Evolutionary conservation across 1,284 basidiomycete genomes (phyloP).

Genomic region (Marasmius fiardii): DNA sequence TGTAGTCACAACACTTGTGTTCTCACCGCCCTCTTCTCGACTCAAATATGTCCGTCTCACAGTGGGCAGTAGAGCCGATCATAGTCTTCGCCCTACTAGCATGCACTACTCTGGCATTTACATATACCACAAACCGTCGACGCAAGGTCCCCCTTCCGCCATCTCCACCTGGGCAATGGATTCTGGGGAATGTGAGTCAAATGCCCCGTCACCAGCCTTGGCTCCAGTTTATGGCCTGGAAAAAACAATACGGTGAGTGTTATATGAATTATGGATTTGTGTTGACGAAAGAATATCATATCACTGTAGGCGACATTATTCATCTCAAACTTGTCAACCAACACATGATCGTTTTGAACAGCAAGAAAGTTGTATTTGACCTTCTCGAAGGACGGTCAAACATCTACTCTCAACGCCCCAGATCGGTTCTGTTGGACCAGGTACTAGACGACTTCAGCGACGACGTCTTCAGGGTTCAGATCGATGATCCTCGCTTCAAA

Average conservation of each 20-base stretch:
- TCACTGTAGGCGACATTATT: slow-evolving; percentile 20
- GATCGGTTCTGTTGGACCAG: slow-evolving; percentile 17
- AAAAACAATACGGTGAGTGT: neutral
- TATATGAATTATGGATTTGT: neutral
- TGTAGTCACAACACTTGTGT: too few species aligned
- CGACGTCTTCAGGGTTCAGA: neutral
- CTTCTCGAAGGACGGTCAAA: slow-evolving; percentile 29
- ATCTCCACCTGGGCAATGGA: neutral
- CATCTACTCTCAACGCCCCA: slow-evolving; percentile 31
- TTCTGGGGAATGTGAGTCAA: neutral
- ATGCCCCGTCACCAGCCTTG: neutral
- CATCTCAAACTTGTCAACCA: slow-evolving; percentile 21
- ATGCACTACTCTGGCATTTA: neutral
- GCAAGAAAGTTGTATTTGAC: slow-evolving; percentile 24
- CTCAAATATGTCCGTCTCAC: too few species aligned
- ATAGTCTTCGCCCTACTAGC: neutral
- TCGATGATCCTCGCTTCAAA: neutral
- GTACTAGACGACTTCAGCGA: neutral
- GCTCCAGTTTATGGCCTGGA: neutral
- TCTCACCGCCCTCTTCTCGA: too few species aligned
- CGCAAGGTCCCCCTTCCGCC: neutral
- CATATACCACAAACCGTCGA: neutral
- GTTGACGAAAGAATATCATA: neutral
- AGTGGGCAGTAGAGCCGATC: neutral
- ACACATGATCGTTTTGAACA: slow-evolving; percentile 29